Percentiles rank a stretch among this genome's conserved stretches.
Evolutionary conservation across 768 basidiomycete species (phyloP).

Genomic region (Mycena vitilis): DNA sequence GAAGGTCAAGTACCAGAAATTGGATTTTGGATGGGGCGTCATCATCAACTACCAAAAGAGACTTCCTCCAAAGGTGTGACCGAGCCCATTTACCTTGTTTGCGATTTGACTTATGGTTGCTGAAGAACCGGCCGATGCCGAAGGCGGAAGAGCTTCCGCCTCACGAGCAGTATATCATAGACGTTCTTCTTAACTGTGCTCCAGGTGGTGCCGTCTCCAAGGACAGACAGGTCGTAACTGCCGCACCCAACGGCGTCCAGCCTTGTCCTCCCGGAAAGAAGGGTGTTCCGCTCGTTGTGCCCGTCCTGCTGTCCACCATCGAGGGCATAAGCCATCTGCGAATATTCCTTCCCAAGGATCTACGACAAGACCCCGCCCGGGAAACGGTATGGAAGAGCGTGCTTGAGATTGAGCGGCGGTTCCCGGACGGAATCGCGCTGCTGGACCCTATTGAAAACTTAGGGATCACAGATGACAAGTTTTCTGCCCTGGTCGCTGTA

Average conservation of each 20-base stretch:
- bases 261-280: constrained; percentile 81
- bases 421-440: constrained; percentile 86
- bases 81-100: constrained; percentile 26
- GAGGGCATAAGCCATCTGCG: constrained; percentile 90
- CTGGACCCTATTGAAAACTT: constrained; percentile 95
- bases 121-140: constrained; percentile 73
- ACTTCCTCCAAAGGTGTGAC: constrained; percentile 75
- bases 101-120: neutral
- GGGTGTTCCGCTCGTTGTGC: constrained; percentile 87
- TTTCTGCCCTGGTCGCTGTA: constrained; percentile 87
- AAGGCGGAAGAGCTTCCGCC: constrained; percentile 78
- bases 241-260: constrained; percentile 76
- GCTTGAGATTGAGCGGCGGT: constrained; percentile 89
- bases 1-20: constrained; percentile 84
- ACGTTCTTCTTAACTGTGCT: constrained; percentile 89
- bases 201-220: constrained; percentile 70
- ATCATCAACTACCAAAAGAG: constrained; percentile 94
- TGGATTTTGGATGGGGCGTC: constrained; percentile 97
- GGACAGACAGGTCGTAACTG: constrained; percentile 62
- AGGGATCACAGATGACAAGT: constrained; percentile 95
- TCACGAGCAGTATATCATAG: constrained; percentile 93
- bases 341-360: constrained; percentile 89
- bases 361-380: constrained; percentile 78
- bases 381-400: constrained; percentile 93
- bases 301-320: constrained; percentile 87